A percentile compares a stretch with the other conserved stretches of the same genome.
These are phyloP conservation scores for Hansenula lynferdii DNA, from an alignment of 1,139 yeast genomes.

Conservation along the genomic window DNA sequence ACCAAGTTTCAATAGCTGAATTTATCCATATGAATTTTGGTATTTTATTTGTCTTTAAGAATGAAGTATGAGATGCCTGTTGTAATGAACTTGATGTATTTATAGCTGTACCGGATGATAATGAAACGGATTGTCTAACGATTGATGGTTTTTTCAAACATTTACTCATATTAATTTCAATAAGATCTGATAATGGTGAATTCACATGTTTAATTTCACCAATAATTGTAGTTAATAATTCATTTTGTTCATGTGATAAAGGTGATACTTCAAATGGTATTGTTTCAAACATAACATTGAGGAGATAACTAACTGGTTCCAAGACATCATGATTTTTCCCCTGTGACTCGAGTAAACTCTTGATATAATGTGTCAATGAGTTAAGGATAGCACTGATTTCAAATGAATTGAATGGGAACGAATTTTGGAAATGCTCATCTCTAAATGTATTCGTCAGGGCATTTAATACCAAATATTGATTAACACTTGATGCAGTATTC, in stretches of 20 bases:
- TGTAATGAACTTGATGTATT: not conserved
- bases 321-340: not conserved
- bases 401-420: conserved; percentile 9
- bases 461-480: conserved; percentile 15
- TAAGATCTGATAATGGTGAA: conserved; percentile 8
- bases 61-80: conserved; percentile 11
- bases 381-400: conserved; percentile 11
- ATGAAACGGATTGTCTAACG: conserved; percentile 6
- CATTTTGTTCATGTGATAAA: conserved; percentile 12
- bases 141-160: conserved; percentile 10
- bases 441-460: conserved; percentile 11
- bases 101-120: not conserved
- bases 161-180: conserved; percentile 10
- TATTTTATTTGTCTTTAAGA: conserved; percentile 17
- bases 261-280: conserved; percentile 5
- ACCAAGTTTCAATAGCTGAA: conserved; percentile 16
- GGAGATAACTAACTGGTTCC: conserved; percentile 8
- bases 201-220: conserved; percentile 4
- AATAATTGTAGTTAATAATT: conserved; percentile 8
- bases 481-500: conserved; percentile 6
- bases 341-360: conserved; percentile 6
- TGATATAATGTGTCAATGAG: conserved; percentile 9
- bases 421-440: conserved; percentile 3
- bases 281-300: conserved; percentile 2
- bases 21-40: conserved; percentile 22